Conservation (phyloP, 192 early-diverging fungal species). For the Polychytrium aggregatum region DNA sequence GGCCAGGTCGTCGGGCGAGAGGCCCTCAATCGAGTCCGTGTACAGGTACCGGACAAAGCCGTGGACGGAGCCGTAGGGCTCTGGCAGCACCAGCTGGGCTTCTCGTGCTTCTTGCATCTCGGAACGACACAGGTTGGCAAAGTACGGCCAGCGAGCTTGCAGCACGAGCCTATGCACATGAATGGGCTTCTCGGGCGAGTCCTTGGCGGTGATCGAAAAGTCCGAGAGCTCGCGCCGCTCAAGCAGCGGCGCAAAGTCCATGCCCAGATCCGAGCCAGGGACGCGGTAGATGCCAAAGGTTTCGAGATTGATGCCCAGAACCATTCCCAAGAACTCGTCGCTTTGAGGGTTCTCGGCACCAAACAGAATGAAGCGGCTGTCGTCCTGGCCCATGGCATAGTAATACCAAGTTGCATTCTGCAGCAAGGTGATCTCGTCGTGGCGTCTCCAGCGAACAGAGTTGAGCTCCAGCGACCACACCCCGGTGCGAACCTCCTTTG, state of each 20-base stretch:
- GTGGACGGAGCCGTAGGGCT: conserved; percentile 33
- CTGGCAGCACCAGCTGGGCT: conserved; percentile 33
- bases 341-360: conserved; percentile 26
- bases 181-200: conserved; percentile 27
- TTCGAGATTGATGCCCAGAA: conserved; percentile 44
- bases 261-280: conserved; percentile 34
- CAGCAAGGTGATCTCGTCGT: conserved; percentile 18
- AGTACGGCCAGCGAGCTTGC: conserved; percentile 54
- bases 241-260: conserved; percentile 21
- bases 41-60: conserved; percentile 48
- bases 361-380: conserved; percentile 26
- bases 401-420: conserved; percentile 41
- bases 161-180: conserved; percentile 46
- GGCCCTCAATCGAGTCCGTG: conserved; percentile 38
- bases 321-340: conserved; percentile 37
- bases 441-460: conserved; percentile 41
- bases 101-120: conserved; percentile 42
- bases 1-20: conserved; percentile 23
- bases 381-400: conserved; percentile 32
- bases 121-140: conserved; percentile 36
- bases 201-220: conserved; percentile 30
- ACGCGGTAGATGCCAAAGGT: conserved; percentile 38
- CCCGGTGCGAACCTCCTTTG: neutral
- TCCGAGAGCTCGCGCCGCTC: conserved; percentile 35
- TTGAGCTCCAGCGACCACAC: conserved; percentile 50